These are phyloP conservation scores for Mycosphaerella sp. DNA, from an alignment of 2,329 filamentous ascomycete species.

Conservation along the genomic window DNA sequence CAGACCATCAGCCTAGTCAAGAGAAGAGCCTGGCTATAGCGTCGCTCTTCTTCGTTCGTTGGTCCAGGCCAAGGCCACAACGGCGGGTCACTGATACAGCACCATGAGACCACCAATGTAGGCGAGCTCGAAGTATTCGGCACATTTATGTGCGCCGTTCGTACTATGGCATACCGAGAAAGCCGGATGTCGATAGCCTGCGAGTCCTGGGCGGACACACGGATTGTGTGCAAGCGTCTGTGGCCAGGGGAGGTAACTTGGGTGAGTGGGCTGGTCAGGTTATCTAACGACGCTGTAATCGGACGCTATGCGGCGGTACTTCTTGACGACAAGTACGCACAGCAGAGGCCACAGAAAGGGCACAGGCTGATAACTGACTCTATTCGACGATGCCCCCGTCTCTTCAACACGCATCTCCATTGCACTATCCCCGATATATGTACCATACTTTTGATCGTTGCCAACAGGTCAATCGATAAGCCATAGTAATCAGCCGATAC, in stretches of 20 bases:
- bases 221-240: neutral
- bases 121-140: no score
- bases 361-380: neutral
- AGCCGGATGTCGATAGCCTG: no score
- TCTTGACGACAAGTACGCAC: neutral
- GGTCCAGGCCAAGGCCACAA: no score
- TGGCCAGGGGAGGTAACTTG: neutral
- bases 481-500: neutral
- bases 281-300: neutral
- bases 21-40: no score
- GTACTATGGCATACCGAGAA: no score
- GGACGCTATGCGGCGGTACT: neutral
- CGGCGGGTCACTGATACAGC: no score
- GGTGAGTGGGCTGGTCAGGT: neutral
- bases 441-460: neutral
- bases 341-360: neutral
- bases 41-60: no score
- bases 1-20: neutral
- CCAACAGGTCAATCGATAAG: neutral
- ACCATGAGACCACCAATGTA: no score
- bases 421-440: neutral
- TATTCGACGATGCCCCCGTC: neutral
- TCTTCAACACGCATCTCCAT: neutral
- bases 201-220: no score
- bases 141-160: no score